Evolutionary conservation across 805 yeast species (phyloP), one percentile per base, ranked within the genome.

Genomic region (Kluyveromyces starmeri): DNA sequence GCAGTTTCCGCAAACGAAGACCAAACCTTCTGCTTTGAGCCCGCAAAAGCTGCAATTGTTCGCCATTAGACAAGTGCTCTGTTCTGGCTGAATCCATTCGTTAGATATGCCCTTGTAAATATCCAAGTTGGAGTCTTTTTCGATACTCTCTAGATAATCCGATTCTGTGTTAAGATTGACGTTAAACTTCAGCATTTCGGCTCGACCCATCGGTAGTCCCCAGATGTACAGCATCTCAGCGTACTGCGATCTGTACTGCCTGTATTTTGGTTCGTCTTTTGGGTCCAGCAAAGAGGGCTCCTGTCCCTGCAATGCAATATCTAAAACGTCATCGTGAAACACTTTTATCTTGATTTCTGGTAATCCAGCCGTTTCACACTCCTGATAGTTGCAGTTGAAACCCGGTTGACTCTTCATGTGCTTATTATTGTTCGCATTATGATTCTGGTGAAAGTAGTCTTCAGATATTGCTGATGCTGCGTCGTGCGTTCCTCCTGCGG

Each of bases 161-260:
- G 25, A 19, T 14, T 34, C 36, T 2, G 43, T 36, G 22, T 41
- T 41, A 22, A 29, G 33, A 19, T 41, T 41, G 11, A 41, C 32
- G 17, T 41, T 41, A 15, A 38, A 42, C 57, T 88, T 85, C 37
- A 84, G 54, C 8, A 88, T 71, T 48, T 88, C 88, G 19, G 83
- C 75, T 27, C 95, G 59, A 43, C 78, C 74, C n/a, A 82, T 69
- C 0, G 86, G 82, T 13, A 86, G 64, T 0, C 92, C 94, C 96
- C 96, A 89, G 21, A 70, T 57, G 48, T 72, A 83, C 10, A 88
- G 62, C 50, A 88, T 67, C 13, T 78, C 71, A 0, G 96, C 86
- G 54, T 89, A 88, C 44, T 77, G 79, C 14, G 70, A 67, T 25
- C 95, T 73, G 71, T 63, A 65, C 1, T 44, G 42, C 23, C 51